Evolutionary conservation across 1,284 basidiomycete species (phyloP), one percentile per base, ranked within the genome.

Genomic region (Apiotrichum siamense): DNA sequence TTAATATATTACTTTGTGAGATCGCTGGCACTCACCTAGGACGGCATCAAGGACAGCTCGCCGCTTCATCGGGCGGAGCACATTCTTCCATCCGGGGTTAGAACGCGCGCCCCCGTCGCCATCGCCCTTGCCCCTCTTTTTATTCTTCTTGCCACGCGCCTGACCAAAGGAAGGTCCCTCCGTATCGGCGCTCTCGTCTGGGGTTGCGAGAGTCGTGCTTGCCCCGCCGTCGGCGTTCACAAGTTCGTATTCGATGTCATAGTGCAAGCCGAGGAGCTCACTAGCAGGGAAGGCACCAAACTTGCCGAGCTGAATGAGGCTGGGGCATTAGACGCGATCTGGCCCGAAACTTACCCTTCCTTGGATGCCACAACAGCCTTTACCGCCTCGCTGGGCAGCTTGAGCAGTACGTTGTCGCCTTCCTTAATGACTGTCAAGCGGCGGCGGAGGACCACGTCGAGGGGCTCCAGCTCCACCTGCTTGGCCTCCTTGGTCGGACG

Each of bases 161-260:
- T 67, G 66, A 10, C 64, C 68, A 37, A 66, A 64, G 11, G 48
- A 49, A 17, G 10, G 29, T 46, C 21, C 18, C 1, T 38, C 45
- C 7, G 50, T 47, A 36, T 32, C 35, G 26, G 44, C 44, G 35
- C 50, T 49, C 21, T 54, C 43, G n/a, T 51, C 58, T 6, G 46
- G 37, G 7, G 18, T n/a, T 3, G 52, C 26, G 7, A 50, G 44
- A 4, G 56, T 42, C 26, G 52, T 18, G 17, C 45, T 47, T 3
- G 53, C 50, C 4, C 41, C 41, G 3, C 52, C 50, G 20, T 43
- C 47, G 17, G 60, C 54, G 9, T 59, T 52, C 4, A 65, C 49
- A 27, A 78, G 69, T 53, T 77, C 75, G 60, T 76, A 78, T 0
- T 76, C 76, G 44, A 77, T 72, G 39, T 77, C 76, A 58, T 77